Base-by-base conservation (phyloP, 169 alveolate genomes). In the Plasmodium inui region DNA sequence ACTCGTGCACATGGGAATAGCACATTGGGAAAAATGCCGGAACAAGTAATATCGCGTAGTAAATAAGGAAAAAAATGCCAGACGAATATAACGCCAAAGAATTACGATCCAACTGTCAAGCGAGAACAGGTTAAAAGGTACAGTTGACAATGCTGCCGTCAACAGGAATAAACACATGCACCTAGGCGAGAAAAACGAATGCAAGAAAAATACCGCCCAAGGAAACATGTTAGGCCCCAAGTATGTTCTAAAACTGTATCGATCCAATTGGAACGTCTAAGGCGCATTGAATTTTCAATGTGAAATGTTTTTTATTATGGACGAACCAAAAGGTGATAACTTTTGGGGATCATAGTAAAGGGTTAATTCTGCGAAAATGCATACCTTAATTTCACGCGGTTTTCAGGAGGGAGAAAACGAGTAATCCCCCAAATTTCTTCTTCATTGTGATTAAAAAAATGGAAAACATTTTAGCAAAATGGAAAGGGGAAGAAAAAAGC, bases 381-480 rank as follows among this genome's bases (percentile, higher is more conserved):
- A 26, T 67, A 67, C 30, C 22, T 22, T 26, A 67, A 22, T 26
- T 67, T 10, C 37, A 67, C 37, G 76, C 76, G 37, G 0, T 19
- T 67, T 67, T 19, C 76, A 67, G n/a, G n/a, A 22, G 39, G 30
- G 2, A 67, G 34, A 67, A 67, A 67, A 79, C 6, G 70, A 14
- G 32, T 19, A 79, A 22, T 34, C 6, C 30, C 6, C 19, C 26
- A 79, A 22, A 14, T 17, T 32, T 32, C 32, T n/a, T 0, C 70
- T 19, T 37, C 8, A 37, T 9, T 79, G 50, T 37, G 28, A 37
- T 28, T 37, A 41, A 50, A 22, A 50, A 79, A 39, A 79, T 79
- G 46, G 72, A 41, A 41, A 79, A 41, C 30, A 41, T 79, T 79
- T 22, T 79, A 79, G 57, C 70, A 41, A 39, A 79, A 79, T 41